Conservation (phyloP, 177 flowering plant species). For the Vitis hybrid region DNA sequence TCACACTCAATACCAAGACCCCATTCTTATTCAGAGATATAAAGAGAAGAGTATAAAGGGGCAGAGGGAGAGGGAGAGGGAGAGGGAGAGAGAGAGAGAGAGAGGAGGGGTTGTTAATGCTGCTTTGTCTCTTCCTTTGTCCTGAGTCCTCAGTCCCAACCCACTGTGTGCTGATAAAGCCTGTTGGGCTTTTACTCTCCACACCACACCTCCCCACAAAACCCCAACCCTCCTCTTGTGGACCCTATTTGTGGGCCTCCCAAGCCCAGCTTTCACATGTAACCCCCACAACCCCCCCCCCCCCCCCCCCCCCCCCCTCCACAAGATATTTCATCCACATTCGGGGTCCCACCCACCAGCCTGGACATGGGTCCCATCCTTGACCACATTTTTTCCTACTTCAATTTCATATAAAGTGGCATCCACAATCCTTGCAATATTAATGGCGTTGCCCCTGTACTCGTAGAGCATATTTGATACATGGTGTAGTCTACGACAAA, state of each 20-base stretch:
- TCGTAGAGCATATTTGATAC: too few species aligned
- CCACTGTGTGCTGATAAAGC: constrained; percentile 1
- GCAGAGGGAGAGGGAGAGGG: background rate
- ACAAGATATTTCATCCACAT: background rate
- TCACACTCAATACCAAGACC: background rate
- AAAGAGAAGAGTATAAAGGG: too few species aligned
- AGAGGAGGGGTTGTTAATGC: constrained; percentile 19
- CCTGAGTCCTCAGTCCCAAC: background rate
- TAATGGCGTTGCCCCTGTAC: too few species aligned
- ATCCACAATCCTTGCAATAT: background rate
- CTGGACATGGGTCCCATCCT: constrained; percentile 17
- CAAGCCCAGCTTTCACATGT: constrained; percentile 22
- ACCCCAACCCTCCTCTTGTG: background rate
- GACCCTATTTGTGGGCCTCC: constrained; percentile 5
- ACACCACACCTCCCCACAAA: too few species aligned
- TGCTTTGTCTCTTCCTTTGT: constrained; percentile 22
- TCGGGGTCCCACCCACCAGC: constrained; percentile 16
- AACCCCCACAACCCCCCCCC: constrained; percentile 1
- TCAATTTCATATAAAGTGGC: background rate
- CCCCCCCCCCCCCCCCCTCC: background rate
- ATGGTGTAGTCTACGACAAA: too few species aligned
- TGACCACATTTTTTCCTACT: constrained; percentile 12
- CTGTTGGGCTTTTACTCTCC: background rate
- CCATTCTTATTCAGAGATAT: too few species aligned
- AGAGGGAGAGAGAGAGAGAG: background rate